Evolutionary conservation across 1,139 yeast genomes (phyloP).

Genomic region (Scheffersomyces stambukii): DNA sequence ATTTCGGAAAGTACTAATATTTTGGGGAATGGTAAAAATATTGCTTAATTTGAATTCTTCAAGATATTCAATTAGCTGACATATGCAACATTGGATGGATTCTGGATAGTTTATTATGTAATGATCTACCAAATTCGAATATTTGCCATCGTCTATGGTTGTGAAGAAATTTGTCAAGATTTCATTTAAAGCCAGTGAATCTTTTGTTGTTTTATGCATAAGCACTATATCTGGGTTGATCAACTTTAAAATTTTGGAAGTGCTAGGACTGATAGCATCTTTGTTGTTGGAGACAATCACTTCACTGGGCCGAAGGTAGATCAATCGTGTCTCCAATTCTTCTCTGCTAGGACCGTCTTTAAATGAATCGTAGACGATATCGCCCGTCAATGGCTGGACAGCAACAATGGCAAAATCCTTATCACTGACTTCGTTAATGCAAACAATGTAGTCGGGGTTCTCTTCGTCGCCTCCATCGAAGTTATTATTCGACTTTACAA

Average conservation of each 20-base stretch:
- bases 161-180: too few relatives aligned
- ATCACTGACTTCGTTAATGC: slow-evolving; percentile 17
- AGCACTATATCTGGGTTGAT: slow-evolving; percentile 14
- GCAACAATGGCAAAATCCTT: slow-evolving; percentile 51
- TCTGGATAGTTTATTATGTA: slow-evolving; percentile 20
- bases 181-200: neutral
- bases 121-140: slow-evolving; percentile 17
- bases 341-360: slow-evolving; percentile 48
- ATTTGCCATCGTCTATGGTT: too few relatives aligned
- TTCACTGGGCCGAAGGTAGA: slow-evolving; percentile 76
- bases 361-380: slow-evolving; percentile 67
- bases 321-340: slow-evolving; percentile 68
- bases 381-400: slow-evolving; percentile 76
- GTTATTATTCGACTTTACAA: slow-evolving; percentile 16
- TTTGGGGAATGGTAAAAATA: slow-evolving; percentile 48
- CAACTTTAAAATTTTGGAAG: slow-evolving; percentile 17
- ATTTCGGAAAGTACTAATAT: slow-evolving; percentile 49
- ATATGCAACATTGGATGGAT: slow-evolving; percentile 39
- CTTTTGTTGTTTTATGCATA: slow-evolving; percentile 7
- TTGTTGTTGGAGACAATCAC: slow-evolving; percentile 41
- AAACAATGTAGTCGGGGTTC: slow-evolving; percentile 26
- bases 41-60: slow-evolving; percentile 57
- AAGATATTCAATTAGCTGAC: slow-evolving; percentile 50
- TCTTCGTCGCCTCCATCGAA: slow-evolving; percentile 16
- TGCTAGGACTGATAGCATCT: slow-evolving; percentile 20